A percentile compares a stretch with the other conserved stretches of the same genome.
Evolutionary conservation across 495 filamentous ascomycete species (phyloP).

Genomic region (Penicillium cataractarum): DNA sequence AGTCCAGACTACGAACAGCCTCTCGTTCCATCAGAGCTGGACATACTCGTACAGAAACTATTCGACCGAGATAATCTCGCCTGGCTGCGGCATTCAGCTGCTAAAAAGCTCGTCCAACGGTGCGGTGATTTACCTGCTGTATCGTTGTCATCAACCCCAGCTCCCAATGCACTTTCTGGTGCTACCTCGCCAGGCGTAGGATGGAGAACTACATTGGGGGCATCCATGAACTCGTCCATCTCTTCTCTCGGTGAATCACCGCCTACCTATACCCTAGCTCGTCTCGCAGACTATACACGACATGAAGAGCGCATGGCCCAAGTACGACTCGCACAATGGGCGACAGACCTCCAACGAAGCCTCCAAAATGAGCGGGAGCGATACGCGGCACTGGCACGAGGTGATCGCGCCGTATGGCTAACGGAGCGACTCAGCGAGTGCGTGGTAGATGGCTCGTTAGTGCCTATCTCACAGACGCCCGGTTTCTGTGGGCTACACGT

Average conservation of each 20-base stretch:
- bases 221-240: conserved; percentile 31
- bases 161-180: conserved; percentile 18
- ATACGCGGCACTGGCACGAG: conserved; percentile 69
- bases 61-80: conserved; percentile 80
- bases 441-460: conserved; percentile 70
- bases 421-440: conserved; percentile 75
- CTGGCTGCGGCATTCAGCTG: conserved; percentile 85
- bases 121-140: conserved; percentile 33
- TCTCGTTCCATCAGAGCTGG: conserved; percentile 76
- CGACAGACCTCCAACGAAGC: conserved; percentile 82
- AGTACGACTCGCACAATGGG: conserved; percentile 86
- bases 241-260: conserved; percentile 38
- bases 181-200: not conserved
- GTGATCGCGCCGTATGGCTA: conserved; percentile 80
- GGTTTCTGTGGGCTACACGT: conserved; percentile 35
- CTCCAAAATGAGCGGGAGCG: conserved; percentile 78
- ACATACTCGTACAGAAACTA: conserved; percentile 66
- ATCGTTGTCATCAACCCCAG: conserved; percentile 14
- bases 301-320: conserved; percentile 76
- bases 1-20: conserved; percentile 90
- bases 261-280: conserved; percentile 68
- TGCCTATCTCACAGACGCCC: conserved; percentile 50
- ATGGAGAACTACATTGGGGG: conserved; percentile 14
- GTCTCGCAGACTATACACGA: conserved; percentile 70
- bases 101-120: conserved; percentile 83